Evolutionary conservation across 2,329 filamentous ascomycete species (phyloP).

Genomic region (Venturia oleaginea): DNA sequence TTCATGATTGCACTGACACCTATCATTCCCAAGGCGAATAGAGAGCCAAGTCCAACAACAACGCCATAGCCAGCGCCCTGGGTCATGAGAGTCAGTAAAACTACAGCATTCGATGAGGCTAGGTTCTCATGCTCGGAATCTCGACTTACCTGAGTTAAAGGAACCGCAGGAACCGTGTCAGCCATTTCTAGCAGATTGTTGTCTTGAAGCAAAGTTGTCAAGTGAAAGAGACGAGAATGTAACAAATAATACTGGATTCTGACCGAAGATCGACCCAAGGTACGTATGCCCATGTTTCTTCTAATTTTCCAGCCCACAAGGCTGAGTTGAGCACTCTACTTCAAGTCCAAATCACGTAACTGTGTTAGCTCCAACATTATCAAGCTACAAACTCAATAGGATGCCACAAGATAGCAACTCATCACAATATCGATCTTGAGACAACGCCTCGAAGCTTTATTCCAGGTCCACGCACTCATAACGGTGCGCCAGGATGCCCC

Average conservation of each 20-base stretch:
- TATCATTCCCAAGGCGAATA: conserved; percentile 16
- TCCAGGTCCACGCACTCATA: neutral
- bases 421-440: neutral
- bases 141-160: neutral
- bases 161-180: conserved; percentile 4
- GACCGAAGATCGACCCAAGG: neutral
- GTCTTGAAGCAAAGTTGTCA: neutral
- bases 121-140: neutral
- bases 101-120: neutral
- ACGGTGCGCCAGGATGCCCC: neutral
- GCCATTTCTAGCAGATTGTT: neutral
- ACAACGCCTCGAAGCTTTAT: neutral
- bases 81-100: neutral
- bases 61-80: conserved; percentile 13
- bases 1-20: conserved; percentile 24
- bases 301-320: neutral
- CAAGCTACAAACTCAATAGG: neutral
- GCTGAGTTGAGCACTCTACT: neutral
- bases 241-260: neutral
- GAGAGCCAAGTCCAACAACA: conserved; percentile 11
- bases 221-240: neutral
- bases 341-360: neutral
- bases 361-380: neutral
- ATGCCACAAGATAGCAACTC: neutral
- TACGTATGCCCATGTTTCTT: neutral